Percentiles rank a stretch among this genome's conserved stretches.
Evolutionary conservation across 176 grass and related monocot genomes (phyloP).

Genomic region (Oryza punctata): DNA sequence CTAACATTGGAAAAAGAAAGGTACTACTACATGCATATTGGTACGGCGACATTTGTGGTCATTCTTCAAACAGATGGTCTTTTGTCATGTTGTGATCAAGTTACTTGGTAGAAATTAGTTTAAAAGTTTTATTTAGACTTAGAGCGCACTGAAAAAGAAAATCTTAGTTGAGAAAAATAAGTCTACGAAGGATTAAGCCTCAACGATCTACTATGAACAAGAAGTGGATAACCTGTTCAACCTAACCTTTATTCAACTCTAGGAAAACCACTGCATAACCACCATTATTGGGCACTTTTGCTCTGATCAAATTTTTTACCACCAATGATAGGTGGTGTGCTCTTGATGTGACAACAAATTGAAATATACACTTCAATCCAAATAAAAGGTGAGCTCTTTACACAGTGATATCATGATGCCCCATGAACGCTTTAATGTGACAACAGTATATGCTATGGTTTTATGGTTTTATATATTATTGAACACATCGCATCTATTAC

Average conservation of each 20-base stretch:
- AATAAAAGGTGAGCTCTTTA: neutral
- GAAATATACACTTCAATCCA: neutral
- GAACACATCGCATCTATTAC: neutral
- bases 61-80: neutral
- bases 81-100: neutral
- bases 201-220: neutral
- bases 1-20: constrained; percentile 13
- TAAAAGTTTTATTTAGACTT: neutral
- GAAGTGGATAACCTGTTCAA: neutral
- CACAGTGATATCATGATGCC: constrained; percentile 1
- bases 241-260: neutral
- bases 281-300: constrained; percentile 12
- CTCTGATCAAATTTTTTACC: neutral
- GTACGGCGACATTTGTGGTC: constrained; percentile 23
- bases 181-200: neutral
- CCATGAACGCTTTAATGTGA: neutral
- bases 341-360: constrained; percentile 41
- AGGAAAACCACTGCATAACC: constrained; percentile 26
- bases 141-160: neutral
- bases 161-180: neutral
- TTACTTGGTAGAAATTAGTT: neutral
- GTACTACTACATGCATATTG: neutral
- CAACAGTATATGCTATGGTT: neutral
- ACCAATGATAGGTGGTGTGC: constrained; percentile 1
- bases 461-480: constrained; percentile 21